Base-by-base conservation (phyloP, 345 rosid genomes). In the Brassica napus region DNA sequence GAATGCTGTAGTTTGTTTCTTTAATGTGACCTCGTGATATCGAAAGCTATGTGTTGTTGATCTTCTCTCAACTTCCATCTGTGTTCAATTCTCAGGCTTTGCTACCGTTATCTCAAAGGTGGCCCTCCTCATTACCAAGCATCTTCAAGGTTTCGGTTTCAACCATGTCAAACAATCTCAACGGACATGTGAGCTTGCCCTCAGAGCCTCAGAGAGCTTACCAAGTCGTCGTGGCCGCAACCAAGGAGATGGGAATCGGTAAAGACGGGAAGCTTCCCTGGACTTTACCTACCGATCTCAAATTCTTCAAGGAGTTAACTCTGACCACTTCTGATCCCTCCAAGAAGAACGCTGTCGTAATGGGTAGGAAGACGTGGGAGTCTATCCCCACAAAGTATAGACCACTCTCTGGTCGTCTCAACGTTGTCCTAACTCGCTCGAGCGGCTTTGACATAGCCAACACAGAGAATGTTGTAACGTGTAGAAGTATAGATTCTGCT, bases 321-420 rank as follows among this genome's bases (percentile, higher is more conserved):
- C 5, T 80, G 76, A 80, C 87, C 6, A 85, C 97, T 2, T 71
- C 82, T 0, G 98, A 93, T 85, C 57, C 87, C 60, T 86, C 85
- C 73, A 93, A 90, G 77, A 93, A 82, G 88, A 96, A 96, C 79
- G 97, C 97, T 4, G 86, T 96, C 61, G 87, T 93, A 66, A 96
- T 93, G 99, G 97, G 99, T 67, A 87, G 98, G 68, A 91, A 90
- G 83, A 92, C 98, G 14, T 96, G 98, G 98, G 97, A 96, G 83
- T 93, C 98, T 76, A 87, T 96, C 74, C 92, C 94, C 37, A 66
- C 74, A n/a, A 82, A 85, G 82, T 69, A 86, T 68, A 84, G 86
- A 11, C 98, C 98, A 32, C 88, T 93, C 54, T 79, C 89, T 28
- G 97, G 98, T n/a, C 94, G 99, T 16, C 94, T 96, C 74, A 93